A percentile compares a stretch with the other conserved stretches of the same genome.
Conservation (phyloP, 345 rosid genomes). For the Lumnitzera racemosa region DNA sequence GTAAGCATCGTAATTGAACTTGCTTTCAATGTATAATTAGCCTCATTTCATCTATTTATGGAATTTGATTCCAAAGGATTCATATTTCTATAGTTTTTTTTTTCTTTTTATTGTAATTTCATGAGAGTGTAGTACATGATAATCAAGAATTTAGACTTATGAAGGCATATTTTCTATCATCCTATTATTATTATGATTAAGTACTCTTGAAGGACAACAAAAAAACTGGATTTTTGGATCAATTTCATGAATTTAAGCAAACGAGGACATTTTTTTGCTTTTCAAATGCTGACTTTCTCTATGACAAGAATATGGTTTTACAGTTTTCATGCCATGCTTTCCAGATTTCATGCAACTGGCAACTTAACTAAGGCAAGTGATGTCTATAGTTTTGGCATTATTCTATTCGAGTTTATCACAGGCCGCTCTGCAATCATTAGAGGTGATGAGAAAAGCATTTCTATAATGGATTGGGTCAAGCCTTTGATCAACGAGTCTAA, state of each 20-base stretch:
- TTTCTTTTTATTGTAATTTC: no score
- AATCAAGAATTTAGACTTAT: no score
- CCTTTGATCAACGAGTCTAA: no score
- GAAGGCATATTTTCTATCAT: no score
- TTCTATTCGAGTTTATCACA: background rate
- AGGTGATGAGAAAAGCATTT: no score
- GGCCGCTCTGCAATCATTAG: no score
- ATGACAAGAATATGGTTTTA: background rate
- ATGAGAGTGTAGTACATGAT: no score
- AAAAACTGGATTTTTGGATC: no score
- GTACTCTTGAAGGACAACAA: no score
- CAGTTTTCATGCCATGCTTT: background rate
- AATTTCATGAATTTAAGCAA: no score
- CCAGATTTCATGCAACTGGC: background rate
- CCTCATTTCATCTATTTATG: background rate
- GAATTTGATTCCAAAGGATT: background rate
- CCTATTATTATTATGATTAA: no score
- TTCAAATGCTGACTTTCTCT: background rate
- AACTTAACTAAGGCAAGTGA: background rate
- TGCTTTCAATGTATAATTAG: background rate
- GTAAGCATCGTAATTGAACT: background rate
- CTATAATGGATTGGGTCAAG: no score
- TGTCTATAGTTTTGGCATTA: constrained; percentile 1
- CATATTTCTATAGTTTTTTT: background rate
- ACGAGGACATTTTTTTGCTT: background rate